Conservation (phyloP, 352 stramenopile genomes). For the Stephanocyclus meneghinianus region DNA sequence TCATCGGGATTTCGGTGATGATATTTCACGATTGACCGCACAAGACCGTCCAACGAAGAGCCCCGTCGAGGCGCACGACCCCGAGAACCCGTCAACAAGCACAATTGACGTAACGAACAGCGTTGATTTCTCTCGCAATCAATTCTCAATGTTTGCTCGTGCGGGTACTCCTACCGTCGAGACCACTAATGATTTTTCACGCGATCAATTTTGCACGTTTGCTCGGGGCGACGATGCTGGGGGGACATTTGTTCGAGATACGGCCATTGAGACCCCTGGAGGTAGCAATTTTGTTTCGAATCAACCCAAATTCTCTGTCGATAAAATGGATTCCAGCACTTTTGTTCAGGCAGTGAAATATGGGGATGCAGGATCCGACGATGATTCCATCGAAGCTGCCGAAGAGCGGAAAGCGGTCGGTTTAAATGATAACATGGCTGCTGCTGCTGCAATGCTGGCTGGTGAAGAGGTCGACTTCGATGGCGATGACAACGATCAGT, state of each 20-base stretch:
- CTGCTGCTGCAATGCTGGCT: slow-evolving; percentile 70
- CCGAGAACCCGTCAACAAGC: background rate
- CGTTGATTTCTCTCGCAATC: slow-evolving; percentile 37
- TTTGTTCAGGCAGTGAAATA: slow-evolving; percentile 60
- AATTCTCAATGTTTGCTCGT: slow-evolving; percentile 42
- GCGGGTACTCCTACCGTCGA: slow-evolving; percentile 4
- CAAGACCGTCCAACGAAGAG: background rate
- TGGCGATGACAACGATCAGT: slow-evolving; percentile 35
- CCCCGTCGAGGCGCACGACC: background rate
- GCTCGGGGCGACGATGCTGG: background rate
- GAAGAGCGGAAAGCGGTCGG: slow-evolving; percentile 79
- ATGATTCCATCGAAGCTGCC: slow-evolving; percentile 66
- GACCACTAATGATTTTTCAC: slow-evolving; percentile 3
- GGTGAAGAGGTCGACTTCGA: slow-evolving; percentile 44
- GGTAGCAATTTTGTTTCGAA: slow-evolving; percentile 43
- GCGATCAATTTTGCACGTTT: slow-evolving; percentile 4
- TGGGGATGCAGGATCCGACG: slow-evolving; percentile 21
- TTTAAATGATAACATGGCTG: slow-evolving; percentile 81
- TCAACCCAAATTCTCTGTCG: slow-evolving; percentile 14
- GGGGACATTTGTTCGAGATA: slow-evolving; percentile 12
- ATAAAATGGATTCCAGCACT: slow-evolving; percentile 39
- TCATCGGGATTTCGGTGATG: too few species aligned
- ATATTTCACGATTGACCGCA: background rate
- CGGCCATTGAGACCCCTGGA: background rate
- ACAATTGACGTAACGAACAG: background rate